A percentile compares a stretch with the other conserved stretches of the same genome.
Evolutionary conservation across 1,284 basidiomycete genomes (phyloP).

Genomic region (Irpex lacteus): DNA sequence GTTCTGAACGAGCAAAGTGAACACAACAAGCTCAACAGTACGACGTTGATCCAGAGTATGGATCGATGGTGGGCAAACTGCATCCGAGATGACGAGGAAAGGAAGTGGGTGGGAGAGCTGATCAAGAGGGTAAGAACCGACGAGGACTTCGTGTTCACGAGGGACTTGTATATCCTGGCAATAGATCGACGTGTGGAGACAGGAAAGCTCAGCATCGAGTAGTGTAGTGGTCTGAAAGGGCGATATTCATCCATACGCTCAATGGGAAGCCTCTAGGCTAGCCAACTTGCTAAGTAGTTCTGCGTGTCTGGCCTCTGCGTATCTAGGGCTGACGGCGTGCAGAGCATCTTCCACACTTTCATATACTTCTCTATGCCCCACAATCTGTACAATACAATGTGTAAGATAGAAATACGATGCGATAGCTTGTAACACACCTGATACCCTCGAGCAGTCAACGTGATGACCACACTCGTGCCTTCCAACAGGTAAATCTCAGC

Average conservation of each 20-base stretch:
- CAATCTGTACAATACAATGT: slow-evolving; percentile 13
- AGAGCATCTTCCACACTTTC: slow-evolving; percentile 61
- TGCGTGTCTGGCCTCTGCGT: slow-evolving; percentile 44
- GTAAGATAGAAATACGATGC: neutral
- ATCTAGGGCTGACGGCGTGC: slow-evolving; percentile 48
- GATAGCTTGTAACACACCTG: slow-evolving; percentile 37
- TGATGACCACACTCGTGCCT: slow-evolving; percentile 42
- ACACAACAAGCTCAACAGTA: slow-evolving; percentile 46
- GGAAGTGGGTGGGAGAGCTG: slow-evolving; percentile 48
- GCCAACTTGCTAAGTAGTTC: slow-evolving; percentile 47
- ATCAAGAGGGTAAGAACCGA: slow-evolving; percentile 47
- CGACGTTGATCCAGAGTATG: slow-evolving; percentile 56
- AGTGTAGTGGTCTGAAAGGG: neutral
- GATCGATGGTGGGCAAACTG: slow-evolving; percentile 79
- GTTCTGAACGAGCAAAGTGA: slow-evolving; percentile 71
- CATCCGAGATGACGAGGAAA: slow-evolving; percentile 56
- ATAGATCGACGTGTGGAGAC: slow-evolving; percentile 37
- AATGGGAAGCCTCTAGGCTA: slow-evolving; percentile 31
- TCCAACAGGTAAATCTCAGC: slow-evolving; percentile 57
- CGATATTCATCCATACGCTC: neutral
- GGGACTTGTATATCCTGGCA: slow-evolving; percentile 50
- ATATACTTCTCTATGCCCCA: slow-evolving; percentile 29
- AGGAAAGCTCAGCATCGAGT: neutral
- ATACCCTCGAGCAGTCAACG: slow-evolving; percentile 53
- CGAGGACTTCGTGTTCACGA: slow-evolving; percentile 47